Evolutionary conservation across 139 green algal genomes (phyloP).

Genomic region (Volvox reticuliferus): DNA sequence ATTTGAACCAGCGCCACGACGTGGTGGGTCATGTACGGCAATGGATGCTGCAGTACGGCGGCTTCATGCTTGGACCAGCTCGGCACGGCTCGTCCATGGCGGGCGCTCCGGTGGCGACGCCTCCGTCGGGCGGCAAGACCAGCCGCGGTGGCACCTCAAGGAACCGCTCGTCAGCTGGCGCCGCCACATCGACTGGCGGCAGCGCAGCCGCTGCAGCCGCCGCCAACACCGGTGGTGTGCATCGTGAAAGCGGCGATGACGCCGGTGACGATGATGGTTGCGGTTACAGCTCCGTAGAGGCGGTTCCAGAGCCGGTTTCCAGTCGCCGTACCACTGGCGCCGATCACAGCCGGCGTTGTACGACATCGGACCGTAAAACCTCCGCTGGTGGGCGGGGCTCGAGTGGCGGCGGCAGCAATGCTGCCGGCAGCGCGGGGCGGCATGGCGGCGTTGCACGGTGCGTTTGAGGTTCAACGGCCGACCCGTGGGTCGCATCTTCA

Average conservation of each 20-base stretch:
- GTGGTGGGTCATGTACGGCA: conserved; percentile 17
- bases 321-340: no score
- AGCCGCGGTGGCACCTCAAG: no score
- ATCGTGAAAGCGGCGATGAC: neutral
- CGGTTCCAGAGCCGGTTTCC: neutral
- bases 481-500: no score
- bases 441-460: neutral
- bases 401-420: neutral
- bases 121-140: neutral
- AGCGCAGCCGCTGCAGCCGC: neutral
- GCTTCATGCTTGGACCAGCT: neutral
- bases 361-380: neutral
- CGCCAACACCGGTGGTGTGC: neutral
- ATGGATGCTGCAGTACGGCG: conserved; percentile 28
- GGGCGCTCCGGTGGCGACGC: no score
- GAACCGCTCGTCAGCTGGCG: no score
- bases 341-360: neutral
- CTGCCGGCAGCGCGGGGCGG: neutral
- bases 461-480: no score
- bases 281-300: neutral
- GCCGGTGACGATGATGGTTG: neutral
- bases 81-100: neutral
- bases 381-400: neutral
- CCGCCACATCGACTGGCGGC: no score
- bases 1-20: conserved; percentile 38